These are phyloP conservation scores for Mucor circinelloides DNA, from an alignment of 371 early-diverging fungal species.

Conservation along the genomic window DNA sequence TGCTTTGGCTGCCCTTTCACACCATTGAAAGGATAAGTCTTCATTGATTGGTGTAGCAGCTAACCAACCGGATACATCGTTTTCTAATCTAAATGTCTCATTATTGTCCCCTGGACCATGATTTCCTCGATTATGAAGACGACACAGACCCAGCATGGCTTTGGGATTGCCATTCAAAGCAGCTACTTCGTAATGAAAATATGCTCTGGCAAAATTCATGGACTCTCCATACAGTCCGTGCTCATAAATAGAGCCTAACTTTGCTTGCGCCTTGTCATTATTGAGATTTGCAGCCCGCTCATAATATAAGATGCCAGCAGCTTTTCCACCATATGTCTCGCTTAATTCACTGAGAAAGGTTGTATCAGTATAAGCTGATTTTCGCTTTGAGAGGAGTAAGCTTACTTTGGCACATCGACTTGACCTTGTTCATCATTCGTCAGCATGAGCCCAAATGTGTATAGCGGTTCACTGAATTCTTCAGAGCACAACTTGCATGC, in stretches of 20 bases:
- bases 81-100: slow-evolving; percentile 17
- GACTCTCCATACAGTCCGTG: slow-evolving; percentile 30
- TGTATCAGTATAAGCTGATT: background rate
- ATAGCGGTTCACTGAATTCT: slow-evolving; percentile 17
- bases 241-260: slow-evolving; percentile 32
- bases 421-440: slow-evolving; percentile 14
- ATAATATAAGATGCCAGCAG: slow-evolving; percentile 28
- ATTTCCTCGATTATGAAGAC: slow-evolving; percentile 36
- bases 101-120: slow-evolving; percentile 36
- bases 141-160: slow-evolving; percentile 42
- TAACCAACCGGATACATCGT: slow-evolving; percentile 42
- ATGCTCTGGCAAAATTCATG: slow-evolving; percentile 34
- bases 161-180: slow-evolving; percentile 26
- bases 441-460: slow-evolving; percentile 14
- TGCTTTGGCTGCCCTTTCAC: slow-evolving; percentile 34
- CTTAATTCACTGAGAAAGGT: slow-evolving; percentile 2
- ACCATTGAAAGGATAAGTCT: slow-evolving; percentile 47
- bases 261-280: slow-evolving; percentile 25
- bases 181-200: slow-evolving; percentile 27
- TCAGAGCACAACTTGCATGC: slow-evolving; percentile 11
- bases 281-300: slow-evolving; percentile 33
- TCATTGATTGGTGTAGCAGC: slow-evolving; percentile 38
- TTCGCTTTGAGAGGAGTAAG: background rate
- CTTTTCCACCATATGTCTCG: slow-evolving; percentile 24
- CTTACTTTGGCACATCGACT: slow-evolving; percentile 19